Evolutionary conservation across 169 alveolate species (phyloP), one percentile per base, ranked within the genome.

Genomic region (Plasmodium blacklocki): DNA sequence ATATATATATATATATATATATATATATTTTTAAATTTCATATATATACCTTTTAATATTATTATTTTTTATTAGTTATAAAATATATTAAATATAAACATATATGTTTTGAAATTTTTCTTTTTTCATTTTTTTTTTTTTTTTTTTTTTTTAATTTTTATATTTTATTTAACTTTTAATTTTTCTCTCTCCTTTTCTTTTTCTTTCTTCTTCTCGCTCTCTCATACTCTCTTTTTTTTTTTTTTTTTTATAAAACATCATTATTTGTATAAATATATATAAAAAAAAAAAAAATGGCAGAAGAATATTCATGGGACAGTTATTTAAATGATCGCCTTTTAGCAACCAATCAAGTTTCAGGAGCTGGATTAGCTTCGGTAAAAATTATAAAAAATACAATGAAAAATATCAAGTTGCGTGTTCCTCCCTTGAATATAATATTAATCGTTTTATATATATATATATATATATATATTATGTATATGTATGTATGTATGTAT

Each of bases 331-430:
- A 76, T 19, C 63, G 75, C 47, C 88, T 76, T 49, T 76, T 76
- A 70, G 75, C 88, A 32, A 76, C 88, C 11, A 76, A 76, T 47
- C 88, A 76, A 56, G 88, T 76, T 45, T 76, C 78, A 19, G 88
- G 76, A 19, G 88, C 88, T 39, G 88, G 88, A 39, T 76, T 76
- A 58, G 88, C 88, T 19, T 76, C 88, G 75, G 88, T 76, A 76
- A 70, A 56, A 7, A 12, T 9, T 7, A n/a, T 14, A 52, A 9
- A 18, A 1, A 43, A 12, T 23, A 54, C 19, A 59, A 47, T 29
- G 21, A 59, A 60, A 12, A 59, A 23, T 2, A 3, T 14, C 18
- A 60, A n/a, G 19, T 9, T 56, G 29, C n/a, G 21, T 32, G 14
- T 64, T 64, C 3, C 12, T 12, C 21, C 29, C 14, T 9, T 11